Base-by-base conservation (phyloP, 176 grass and related monocot genomes). In the Triticum turgidum region DNA sequence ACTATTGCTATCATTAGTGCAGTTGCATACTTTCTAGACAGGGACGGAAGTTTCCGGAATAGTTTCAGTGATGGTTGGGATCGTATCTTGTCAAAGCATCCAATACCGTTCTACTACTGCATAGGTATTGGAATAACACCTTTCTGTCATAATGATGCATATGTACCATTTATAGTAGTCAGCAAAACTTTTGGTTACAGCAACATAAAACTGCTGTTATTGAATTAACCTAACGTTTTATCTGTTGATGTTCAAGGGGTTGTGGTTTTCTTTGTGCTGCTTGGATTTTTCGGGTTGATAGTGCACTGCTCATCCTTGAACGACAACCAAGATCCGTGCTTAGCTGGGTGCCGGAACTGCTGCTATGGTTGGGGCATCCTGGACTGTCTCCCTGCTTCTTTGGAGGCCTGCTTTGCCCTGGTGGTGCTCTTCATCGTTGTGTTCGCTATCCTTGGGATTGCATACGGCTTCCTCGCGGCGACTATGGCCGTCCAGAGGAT, bases 291-390 rank as follows among this genome's bases (percentile, higher is more conserved):
- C 0, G 92, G 97, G 34, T 52, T 99, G 77, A 96, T 96, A 83
- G 65, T 96, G 30, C 94, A 99, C 32, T 99, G 97, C 66, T 96
- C 94, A 13, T 96, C 94, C 65, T 92, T 96, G 87, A 96, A 88
- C 34, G 90, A 86, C 39, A 92, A 91, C 24, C 89, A 89, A 62
- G 97, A 96, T 78, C 97, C 97, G 17, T 98, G 93, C 64, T 59
- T 96, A 74, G 90, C 92, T 20, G 94, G 94, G 69, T 94, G 92
- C 82, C 94, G 97, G 21, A 96, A 98, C 88, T 99, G 97, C 87
- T 96, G 93, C 90, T 96, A 96, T 80, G 97, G 97, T 12, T 99
- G 94, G 97, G 97, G 97, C 67, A 92, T 99, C 65, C 69, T 99
- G 29, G 97, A 99, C 72, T 99, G 93, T 73, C 90, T 96, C 61